These are phyloP conservation scores for Kodamaea lidongshanica DNA, from an alignment of 805 yeast genomes.

Conservation along the genomic window DNA sequence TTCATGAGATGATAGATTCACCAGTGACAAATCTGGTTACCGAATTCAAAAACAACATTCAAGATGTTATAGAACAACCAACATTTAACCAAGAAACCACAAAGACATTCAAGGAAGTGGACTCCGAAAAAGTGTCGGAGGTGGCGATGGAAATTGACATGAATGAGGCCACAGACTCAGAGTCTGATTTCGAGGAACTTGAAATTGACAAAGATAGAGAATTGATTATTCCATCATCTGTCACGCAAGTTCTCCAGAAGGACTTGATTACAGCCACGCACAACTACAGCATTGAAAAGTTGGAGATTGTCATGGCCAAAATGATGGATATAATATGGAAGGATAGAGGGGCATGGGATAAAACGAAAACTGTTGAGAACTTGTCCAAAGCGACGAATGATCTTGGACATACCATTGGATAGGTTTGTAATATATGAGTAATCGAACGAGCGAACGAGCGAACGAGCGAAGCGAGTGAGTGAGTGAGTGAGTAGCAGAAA, in stretches of 20 bases:
- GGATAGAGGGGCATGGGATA: conserved; percentile 47
- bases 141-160: neutral
- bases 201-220: conserved; percentile 53
- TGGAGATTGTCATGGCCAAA: conserved; percentile 49
- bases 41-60: too few relatives aligned
- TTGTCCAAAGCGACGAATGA: conserved; percentile 17
- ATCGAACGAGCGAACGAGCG: too few relatives aligned
- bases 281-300: conserved; percentile 29
- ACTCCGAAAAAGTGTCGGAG: too few relatives aligned
- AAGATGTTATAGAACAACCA: too few relatives aligned
- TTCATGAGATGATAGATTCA: too few relatives aligned
- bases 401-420: conserved; percentile 5
- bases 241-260: conserved; percentile 20
- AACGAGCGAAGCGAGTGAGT: too few relatives aligned
- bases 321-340: conserved; percentile 71
- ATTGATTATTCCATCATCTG: conserved; percentile 20
- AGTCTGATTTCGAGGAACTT: conserved; percentile 32
- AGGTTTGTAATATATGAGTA: too few relatives aligned
- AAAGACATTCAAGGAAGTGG: too few relatives aligned
- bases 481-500: too few relatives aligned
- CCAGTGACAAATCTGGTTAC: too few relatives aligned
- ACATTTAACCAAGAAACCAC: too few relatives aligned
- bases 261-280: conserved; percentile 26
- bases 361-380: conserved; percentile 29
- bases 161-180: conserved; percentile 17